Evolutionary conservation across 2,329 filamentous ascomycete genomes (phyloP), one percentile per base, ranked within the genome.

Genomic region (Biscogniauxia mediterranea): DNA sequence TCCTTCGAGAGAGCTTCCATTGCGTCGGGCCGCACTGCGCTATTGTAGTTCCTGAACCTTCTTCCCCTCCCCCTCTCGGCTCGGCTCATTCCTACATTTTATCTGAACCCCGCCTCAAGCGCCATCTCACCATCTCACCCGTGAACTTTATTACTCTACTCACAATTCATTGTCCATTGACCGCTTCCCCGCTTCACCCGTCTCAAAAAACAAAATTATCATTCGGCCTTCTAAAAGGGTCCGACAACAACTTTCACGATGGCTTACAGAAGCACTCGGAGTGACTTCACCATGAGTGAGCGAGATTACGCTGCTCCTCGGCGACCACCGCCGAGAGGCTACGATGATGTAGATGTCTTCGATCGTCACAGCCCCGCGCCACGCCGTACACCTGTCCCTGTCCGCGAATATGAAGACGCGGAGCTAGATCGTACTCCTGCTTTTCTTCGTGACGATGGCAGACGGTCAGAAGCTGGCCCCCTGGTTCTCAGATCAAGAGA

Each of bases 401-500:
- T 52, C 9, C 50, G 50, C 7, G 65, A 67, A 26, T 65, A 59
- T 60, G 65, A 65, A 20, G 76, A 80, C 50, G 70, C 78, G 59
- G 76, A 77, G 51, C 74, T 76, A 52, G 71, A 76, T 59, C 78
- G 80, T 51, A 75, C 79, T 51, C 82, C 81, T 2, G 75, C 78
- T 57, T 85, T 85, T 68, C 72, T 86, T 61, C 80, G 82, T 55
- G 80, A 84, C 2, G 82, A 84, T 50, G 71, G 65, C 26, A 77
- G 81, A 59, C 79, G 79, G 15, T 61, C 72, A 25, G 83, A 85
- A 61, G 73, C 79, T 25, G 83, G 83, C 2, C 77, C 80, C 46
- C 72, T 86, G 68, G 83, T 86, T 19, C 77, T 86, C 54, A 80
- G 84, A 56, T 76, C 81, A 66, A 79, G 83, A 53, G 83, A 86